Evolutionary conservation across 768 basidiomycete genomes (phyloP), one percentile per base, ranked within the genome.

Genomic region (Hydnum rufescens): DNA sequence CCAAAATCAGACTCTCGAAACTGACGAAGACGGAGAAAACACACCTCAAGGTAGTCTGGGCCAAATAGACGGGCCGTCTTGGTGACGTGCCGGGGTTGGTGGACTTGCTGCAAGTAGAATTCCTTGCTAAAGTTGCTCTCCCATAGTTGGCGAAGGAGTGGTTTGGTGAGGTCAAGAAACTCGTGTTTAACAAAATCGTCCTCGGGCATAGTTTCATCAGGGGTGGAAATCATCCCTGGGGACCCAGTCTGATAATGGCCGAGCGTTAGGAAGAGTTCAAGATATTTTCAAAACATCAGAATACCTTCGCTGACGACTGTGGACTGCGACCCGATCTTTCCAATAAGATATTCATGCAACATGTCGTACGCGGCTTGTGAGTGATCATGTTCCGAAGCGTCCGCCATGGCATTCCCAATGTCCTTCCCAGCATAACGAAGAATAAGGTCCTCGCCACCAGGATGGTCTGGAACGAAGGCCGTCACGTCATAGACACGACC

Each of bases 81-180:
- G 4, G 76, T 65, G 51, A 92, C 65, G 64, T 92, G 92, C 42
- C 95, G 76, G 1, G 95, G 93, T 64, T 96, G 90, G 65, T 99
- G 95, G 0, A 99, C 86, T 65, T 99, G 95, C 60, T 87, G 75
- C 49, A 99, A 70, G 63, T 99, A 99, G 65, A 90, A 97, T 3
- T 82, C 76, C 71, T 99, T 99, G 62, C 85, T 82, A 62, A 85
- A 95, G 64, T 89, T 83, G 16, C 76, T 76, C 56, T 77, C 68
- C 85, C 83, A 90, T 55, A 99, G 76, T 66, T 99, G 95, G 54
- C 64, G 60, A 52, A 93, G 64, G 51, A 99, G 63, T 5, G 95
- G 90, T 62, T 80, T 77, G 55, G 77, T 72, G 22, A 99, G 74
- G 64, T 99, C 92, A 55, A 99, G 68, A 65, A 99, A 99, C 60